Conservation (phyloP, 371 early-diverging fungal species). For the Mortierella sp. region DNA sequence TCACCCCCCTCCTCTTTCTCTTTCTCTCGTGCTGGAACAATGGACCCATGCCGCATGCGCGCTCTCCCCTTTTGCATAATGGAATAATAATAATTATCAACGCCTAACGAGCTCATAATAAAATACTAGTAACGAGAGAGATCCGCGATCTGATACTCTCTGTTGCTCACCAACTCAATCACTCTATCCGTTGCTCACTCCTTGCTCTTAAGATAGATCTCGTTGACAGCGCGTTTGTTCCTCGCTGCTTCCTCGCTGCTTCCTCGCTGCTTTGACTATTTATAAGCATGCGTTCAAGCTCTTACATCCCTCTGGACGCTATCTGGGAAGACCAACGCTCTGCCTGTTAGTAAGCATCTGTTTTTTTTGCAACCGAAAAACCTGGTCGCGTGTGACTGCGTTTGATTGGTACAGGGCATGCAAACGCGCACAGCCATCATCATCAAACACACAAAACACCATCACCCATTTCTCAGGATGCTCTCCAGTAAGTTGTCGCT, state of each 20-base stretch:
- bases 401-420: too few relatives aligned
- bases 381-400: too few relatives aligned
- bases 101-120: too few relatives aligned
- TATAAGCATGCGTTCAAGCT: too few relatives aligned
- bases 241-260: conserved; percentile 10
- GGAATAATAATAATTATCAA: too few relatives aligned
- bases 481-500: conserved; percentile 8
- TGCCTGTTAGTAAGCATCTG: too few relatives aligned
- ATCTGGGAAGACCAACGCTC: too few relatives aligned
- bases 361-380: too few relatives aligned
- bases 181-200: background rate
- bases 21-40: background rate
- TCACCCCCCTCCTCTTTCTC: background rate
- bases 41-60: background rate
- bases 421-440: too few relatives aligned
- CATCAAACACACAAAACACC: background rate
- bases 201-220: background rate
- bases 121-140: too few relatives aligned
- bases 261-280: background rate
- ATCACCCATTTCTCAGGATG: conserved; percentile 6
- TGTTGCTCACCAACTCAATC: background rate
- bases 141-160: background rate
- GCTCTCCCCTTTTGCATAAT: background rate
- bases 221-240: background rate
- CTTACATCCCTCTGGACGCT: too few relatives aligned